Evolutionary conservation across 2,329 filamentous ascomycete genomes (phyloP).

Genomic region (Xylaria sp.): DNA sequence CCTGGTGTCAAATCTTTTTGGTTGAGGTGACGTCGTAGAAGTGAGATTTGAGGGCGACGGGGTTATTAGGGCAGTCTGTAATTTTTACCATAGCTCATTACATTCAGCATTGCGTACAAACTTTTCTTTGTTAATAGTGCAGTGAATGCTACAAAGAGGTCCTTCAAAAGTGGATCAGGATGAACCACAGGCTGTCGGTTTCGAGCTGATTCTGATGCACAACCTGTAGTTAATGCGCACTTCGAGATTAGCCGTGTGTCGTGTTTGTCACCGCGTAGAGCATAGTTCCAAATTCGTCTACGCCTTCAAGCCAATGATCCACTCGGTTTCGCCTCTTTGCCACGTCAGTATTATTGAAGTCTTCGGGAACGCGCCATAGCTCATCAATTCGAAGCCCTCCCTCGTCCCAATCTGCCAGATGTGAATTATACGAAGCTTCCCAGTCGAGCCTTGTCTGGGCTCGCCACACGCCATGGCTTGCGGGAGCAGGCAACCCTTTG

Average conservation of each 20-base stretch:
- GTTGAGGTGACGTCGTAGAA: too few relatives aligned
- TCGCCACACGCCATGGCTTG: slow-evolving; percentile 56
- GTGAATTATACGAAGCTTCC: slow-evolving; percentile 55
- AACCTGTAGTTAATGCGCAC: not conserved
- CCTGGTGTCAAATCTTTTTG: not conserved
- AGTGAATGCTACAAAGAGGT: too few relatives aligned
- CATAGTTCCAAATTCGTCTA: slow-evolving; percentile 66
- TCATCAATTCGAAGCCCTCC: slow-evolving; percentile 59
- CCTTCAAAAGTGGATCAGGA: too few relatives aligned
- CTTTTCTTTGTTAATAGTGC: not conserved
- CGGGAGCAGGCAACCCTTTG: slow-evolving; percentile 54
- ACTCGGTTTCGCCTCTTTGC: slow-evolving; percentile 51
- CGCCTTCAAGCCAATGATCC: slow-evolving; percentile 59
- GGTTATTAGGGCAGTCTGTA: not conserved
- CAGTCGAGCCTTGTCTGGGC: slow-evolving; percentile 52
- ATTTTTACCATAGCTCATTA: not conserved
- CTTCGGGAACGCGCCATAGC: slow-evolving; percentile 56
- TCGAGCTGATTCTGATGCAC: not conserved
- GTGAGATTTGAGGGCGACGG: not conserved
- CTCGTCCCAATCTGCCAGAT: slow-evolving; percentile 56
- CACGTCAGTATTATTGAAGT: slow-evolving; percentile 47
- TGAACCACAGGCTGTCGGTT: not conserved
- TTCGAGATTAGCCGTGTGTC: slow-evolving; percentile 52
- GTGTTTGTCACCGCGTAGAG: slow-evolving; percentile 60
- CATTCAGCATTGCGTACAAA: not conserved